Conservation (phyloP, 2,329 filamentous ascomycete genomes). For the Samsoniella hepiali region DNA sequence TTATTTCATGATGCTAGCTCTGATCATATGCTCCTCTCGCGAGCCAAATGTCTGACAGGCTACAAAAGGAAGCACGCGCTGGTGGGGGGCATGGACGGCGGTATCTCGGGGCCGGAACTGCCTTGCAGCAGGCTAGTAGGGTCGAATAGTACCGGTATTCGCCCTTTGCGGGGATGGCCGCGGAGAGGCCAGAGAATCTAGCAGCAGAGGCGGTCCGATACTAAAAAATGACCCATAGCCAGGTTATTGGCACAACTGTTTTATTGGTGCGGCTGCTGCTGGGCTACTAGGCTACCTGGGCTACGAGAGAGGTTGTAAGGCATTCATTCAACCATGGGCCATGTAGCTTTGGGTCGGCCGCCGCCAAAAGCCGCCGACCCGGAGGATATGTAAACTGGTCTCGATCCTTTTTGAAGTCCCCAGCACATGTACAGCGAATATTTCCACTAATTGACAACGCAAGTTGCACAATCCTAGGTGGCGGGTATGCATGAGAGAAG, state of each 20-base stretch:
- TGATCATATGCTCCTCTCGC: not conserved
- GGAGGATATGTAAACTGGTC: not conserved
- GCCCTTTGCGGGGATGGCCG: not conserved
- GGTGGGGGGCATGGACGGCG: not conserved
- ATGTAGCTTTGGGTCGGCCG: not conserved
- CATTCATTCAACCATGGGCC: not conserved
- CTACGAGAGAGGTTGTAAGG: not conserved
- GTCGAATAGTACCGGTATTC: not conserved
- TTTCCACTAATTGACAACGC: too few relatives aligned
- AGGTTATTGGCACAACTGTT: not conserved
- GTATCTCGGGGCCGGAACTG: slow-evolving; percentile 3
- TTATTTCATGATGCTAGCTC: slow-evolving; percentile 5
- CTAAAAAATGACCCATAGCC: not conserved
- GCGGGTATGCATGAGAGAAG: too few relatives aligned
- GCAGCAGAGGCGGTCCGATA: not conserved
- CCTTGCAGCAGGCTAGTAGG: slow-evolving; percentile 13
- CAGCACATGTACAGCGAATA: too few relatives aligned
- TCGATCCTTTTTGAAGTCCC: too few relatives aligned
- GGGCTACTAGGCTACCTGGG: not conserved
- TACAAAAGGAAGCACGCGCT: not conserved
- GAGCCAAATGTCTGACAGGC: not conserved
- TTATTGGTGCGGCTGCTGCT: not conserved
- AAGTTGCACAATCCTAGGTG: too few relatives aligned
- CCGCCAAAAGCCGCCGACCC: not conserved
- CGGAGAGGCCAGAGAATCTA: not conserved